phyloP scores from a whole-genome alignment of 768 basidiomycete species.

The Leccinellum rugosiceps region DNA sequence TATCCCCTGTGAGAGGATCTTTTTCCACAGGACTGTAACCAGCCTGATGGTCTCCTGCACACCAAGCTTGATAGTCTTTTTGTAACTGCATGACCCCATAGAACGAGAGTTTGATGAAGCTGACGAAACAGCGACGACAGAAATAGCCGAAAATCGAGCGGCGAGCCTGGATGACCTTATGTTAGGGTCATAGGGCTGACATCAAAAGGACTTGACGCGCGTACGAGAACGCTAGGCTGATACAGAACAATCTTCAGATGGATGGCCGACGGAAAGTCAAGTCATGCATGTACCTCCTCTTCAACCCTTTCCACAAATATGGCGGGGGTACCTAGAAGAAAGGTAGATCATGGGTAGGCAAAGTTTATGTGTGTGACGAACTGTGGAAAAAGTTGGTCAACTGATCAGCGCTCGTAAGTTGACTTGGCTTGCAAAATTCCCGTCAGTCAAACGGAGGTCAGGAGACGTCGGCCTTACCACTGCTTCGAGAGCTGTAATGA shows the following conservation, averaged over 20 bases:
- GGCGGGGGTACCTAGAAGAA: conserved; percentile 45
- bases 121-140: conserved; percentile 71
- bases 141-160: conserved; percentile 83
- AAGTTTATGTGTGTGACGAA: conserved; percentile 13
- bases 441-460: conserved; percentile 22
- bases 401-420: conserved; percentile 53
- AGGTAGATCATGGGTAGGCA: background rate
- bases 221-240: conserved; percentile 27
- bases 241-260: conserved; percentile 9
- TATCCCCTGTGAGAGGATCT: conserved; percentile 50
- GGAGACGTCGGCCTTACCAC: conserved; percentile 27
- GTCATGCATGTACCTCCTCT: conserved; percentile 43
- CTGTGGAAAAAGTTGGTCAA: conserved; percentile 59
- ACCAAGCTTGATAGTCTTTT: conserved; percentile 66
- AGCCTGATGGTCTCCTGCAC: conserved; percentile 41
- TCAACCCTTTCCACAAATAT: conserved; percentile 59
- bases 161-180: conserved; percentile 45
- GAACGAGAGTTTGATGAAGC: conserved; percentile 74
- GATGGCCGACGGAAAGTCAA: background rate
- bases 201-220: conserved; percentile 14
- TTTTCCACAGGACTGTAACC: conserved; percentile 51
- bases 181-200: background rate
- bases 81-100: conserved; percentile 65
- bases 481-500: conserved; percentile 45
- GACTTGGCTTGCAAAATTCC: conserved; percentile 37